Conservation (phyloP, 2,329 filamentous ascomycete species). For the Exophiala spinifera region DNA sequence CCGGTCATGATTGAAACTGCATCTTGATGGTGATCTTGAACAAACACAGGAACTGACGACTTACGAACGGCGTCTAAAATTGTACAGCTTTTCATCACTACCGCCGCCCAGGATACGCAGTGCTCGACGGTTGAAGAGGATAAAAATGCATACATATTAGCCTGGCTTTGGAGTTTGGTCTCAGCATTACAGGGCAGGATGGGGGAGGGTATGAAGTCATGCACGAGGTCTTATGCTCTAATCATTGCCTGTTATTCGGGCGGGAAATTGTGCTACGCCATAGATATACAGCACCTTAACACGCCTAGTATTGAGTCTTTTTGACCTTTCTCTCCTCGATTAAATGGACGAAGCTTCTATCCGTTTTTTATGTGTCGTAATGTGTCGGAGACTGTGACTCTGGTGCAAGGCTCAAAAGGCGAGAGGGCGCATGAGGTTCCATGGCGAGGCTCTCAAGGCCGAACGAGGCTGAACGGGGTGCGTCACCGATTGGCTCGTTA, state of each 20-base stretch:
- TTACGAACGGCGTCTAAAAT: slow-evolving; percentile 21
- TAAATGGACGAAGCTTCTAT: too few relatives aligned
- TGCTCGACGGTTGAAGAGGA: slow-evolving; percentile 1
- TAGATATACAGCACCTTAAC: background rate
- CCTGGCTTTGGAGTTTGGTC: background rate
- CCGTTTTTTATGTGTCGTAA: too few relatives aligned
- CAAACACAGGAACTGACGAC: slow-evolving; percentile 18
- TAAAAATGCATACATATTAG: slow-evolving; percentile 18
- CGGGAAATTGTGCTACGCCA: background rate
- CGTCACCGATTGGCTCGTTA: slow-evolving; percentile 2
- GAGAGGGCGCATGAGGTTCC: too few relatives aligned
- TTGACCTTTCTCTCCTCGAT: background rate
- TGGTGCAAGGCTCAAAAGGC: too few relatives aligned
- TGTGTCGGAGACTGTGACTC: too few relatives aligned
- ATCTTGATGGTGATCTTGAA: background rate
- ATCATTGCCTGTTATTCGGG: background rate
- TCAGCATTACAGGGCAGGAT: slow-evolving; percentile 6
- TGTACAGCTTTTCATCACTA: slow-evolving; percentile 15
- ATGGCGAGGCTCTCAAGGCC: background rate
- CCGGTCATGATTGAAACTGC: slow-evolving; percentile 13
- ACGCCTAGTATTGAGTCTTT: background rate
- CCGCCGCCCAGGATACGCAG: slow-evolving; percentile 3
- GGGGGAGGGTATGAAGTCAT: background rate
- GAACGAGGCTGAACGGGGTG: background rate
- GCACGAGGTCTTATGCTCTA: background rate